Base-by-base conservation (phyloP, 2,329 filamentous ascomycete genomes). In the Paraconiothyrium brasiliense region DNA sequence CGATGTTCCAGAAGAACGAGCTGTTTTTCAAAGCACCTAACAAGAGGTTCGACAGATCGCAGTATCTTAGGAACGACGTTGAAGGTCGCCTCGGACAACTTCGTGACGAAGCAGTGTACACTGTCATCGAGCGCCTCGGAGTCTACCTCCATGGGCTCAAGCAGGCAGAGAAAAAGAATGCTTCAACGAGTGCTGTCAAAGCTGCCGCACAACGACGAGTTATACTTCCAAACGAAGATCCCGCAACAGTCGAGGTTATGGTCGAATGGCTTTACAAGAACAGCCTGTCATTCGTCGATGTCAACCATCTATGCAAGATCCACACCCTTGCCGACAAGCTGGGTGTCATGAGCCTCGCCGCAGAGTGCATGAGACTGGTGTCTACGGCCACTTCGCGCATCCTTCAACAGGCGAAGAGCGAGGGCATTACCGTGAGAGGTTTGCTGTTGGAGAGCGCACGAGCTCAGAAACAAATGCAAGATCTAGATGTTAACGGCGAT, bases 151-250 rank as follows among this genome's bases (percentile, higher is more conserved):
- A 56, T 7, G 16, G 4, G 2, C 57, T 69, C 39, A 68, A 65
- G 14, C 32, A 37, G 1, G 7, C 1, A 2, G 72, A 73, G 41
- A 49, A 27, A 6, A 48, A 55, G 1, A 52, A 49, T 0, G 66
- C 68, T 1, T 37, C 54, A n/a, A 46, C 30, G 0, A 60, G 65
- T 14, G 0, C 22, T 0, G 0, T 54, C 6, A 69, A 61, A 22
- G 70, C 71, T 14, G 64, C 66, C 8, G 71, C 68, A 0, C 68
- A 74, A 9, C 47, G 58, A 1, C 63, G 63, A 2, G 61, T 74
- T 7, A 1, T 72, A 0, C 48, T 76, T 0, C 63, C 54, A 0
- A 27, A 35, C 4, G 16, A 46, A 6, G 65, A 66, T 5, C 49
- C 51, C 2, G 35, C 46, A 0, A 63, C 65, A 4, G 58, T 76